Conservation (phyloP, 1,139 yeast genomes). For the Kodamaea arcana region DNA sequence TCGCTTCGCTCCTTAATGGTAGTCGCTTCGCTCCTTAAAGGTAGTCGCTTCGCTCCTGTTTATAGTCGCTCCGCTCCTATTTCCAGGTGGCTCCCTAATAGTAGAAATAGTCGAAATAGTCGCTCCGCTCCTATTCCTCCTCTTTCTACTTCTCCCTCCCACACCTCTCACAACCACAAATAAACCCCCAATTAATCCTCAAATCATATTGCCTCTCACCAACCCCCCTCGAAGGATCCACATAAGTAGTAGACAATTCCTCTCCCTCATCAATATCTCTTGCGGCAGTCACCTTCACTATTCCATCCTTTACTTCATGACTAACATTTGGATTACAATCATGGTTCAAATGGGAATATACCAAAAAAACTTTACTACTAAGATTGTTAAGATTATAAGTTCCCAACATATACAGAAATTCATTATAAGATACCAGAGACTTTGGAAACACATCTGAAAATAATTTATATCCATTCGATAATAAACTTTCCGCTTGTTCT, state of each 20-base stretch:
- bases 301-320: conserved; percentile 50
- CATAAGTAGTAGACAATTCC: conserved; percentile 68
- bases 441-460: conserved; percentile 50
- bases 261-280: conserved; percentile 60
- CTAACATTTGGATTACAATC: conserved; percentile 69
- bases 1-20: too few species aligned
- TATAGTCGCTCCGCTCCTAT: too few species aligned
- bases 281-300: conserved; percentile 46
- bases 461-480: conserved; percentile 54
- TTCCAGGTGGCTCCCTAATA: too few species aligned
- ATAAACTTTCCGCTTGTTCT: conserved; percentile 57
- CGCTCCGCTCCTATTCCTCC: too few species aligned
- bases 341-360: conserved; percentile 73
- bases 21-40: too few species aligned
- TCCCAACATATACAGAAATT: conserved; percentile 61
- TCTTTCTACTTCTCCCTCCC: conserved; percentile 51
- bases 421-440: conserved; percentile 42
- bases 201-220: conserved; percentile 63
- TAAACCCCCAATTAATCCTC: conserved; percentile 79
- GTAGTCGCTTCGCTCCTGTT: too few species aligned
- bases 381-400: conserved; percentile 71
- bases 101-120: too few species aligned
- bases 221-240: conserved; percentile 61
- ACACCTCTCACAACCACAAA: conserved; percentile 69
- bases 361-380: conserved; percentile 57